Conservation (phyloP, 208 protist genomes). For the Leishmania tarentolae region DNA sequence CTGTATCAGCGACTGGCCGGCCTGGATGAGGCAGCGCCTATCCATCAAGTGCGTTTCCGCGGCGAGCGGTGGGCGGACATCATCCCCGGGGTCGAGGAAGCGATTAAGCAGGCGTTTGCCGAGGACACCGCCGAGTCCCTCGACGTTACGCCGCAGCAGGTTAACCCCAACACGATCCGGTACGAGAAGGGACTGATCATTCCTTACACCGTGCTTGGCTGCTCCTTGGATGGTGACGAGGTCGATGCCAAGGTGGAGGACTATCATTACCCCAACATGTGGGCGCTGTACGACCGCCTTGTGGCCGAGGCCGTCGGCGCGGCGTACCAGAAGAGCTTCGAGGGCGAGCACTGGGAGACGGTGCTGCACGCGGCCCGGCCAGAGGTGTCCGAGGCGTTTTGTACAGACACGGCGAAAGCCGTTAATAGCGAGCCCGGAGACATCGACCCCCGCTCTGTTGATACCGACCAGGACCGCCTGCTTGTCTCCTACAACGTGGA, state of each 20-base stretch:
- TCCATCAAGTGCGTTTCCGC: constrained; percentile 51
- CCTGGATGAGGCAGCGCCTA: constrained; percentile 27
- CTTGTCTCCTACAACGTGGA: constrained; percentile 51
- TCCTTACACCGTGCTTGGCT: constrained; percentile 38
- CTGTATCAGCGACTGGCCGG: constrained; percentile 52
- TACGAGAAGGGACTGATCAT: constrained; percentile 55
- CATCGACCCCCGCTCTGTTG: constrained; percentile 42
- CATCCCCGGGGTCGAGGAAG: constrained; percentile 29
- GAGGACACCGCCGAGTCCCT: constrained; percentile 49
- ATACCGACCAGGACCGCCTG: constrained; percentile 43
- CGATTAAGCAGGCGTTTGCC: constrained; percentile 37
- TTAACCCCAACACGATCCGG: constrained; percentile 38
- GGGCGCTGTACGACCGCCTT: constrained; percentile 51
- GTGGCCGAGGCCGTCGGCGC: constrained; percentile 39
- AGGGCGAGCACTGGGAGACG: constrained; percentile 54
- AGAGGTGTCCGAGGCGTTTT: constrained; percentile 54
- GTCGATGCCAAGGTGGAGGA: constrained; percentile 43
- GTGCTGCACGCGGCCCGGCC: constrained; percentile 36
- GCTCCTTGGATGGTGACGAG: constrained; percentile 35
- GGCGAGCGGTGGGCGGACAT: constrained; percentile 48
- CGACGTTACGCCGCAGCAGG: constrained; percentile 31
- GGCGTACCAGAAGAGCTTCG: constrained; percentile 48
- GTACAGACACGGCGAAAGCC: constrained; percentile 43
- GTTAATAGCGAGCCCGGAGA: constrained; percentile 25
- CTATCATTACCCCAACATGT: constrained; percentile 58